Evolutionary conservation across 257 asterid genomes (phyloP), one percentile per base, ranked within the genome.

Genomic region (Capsicum pubescens): DNA sequence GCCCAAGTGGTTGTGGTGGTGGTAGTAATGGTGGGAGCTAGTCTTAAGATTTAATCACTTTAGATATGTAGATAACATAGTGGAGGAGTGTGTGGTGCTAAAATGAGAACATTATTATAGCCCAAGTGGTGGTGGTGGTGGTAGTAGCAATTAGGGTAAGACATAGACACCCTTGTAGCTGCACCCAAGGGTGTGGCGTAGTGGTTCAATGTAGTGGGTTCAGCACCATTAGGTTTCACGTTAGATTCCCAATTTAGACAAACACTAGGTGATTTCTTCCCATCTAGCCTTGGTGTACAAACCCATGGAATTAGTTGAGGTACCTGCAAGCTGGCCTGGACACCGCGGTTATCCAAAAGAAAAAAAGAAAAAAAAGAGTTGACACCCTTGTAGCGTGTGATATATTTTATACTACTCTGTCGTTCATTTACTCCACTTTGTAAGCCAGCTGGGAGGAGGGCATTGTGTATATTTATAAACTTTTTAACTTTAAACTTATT

Each of bases 101-200:
- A 52, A 21, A 52, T 52, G 81, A 52, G 5, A 76, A 8, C 21
- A 76, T 54, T 21, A 13, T 52, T 16, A 26, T 16, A 26, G 9
- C 21, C 81, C 81, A 14, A 14, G 48, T 76, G 48, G 81, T 50
- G 26, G 44, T 74, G 80, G 80, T 19, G 60, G 44, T 71, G 79
- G 58, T 71, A 46, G 58, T 17, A 46, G 7, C 19, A 42, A 44
- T 19, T 55, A 76, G 81, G 52, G 64, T 13, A 21, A 13, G 48
- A 76, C 32, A 52, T 76, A 52, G 81, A 76, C 81, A 76, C 44
- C 50, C 81, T 76, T 76, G 64, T 55, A 54, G 63, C 1, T 26
- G 32, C 32, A 26, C 32, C 32, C 32, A 26, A 26, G 32, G 32
- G 32, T 26, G 32, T 26, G 32, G 32, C 32, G 2, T 26, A 26